Conservation (phyloP, 192 early-diverging fungal genomes). For the Fimicolochytrium jonesii region DNA sequence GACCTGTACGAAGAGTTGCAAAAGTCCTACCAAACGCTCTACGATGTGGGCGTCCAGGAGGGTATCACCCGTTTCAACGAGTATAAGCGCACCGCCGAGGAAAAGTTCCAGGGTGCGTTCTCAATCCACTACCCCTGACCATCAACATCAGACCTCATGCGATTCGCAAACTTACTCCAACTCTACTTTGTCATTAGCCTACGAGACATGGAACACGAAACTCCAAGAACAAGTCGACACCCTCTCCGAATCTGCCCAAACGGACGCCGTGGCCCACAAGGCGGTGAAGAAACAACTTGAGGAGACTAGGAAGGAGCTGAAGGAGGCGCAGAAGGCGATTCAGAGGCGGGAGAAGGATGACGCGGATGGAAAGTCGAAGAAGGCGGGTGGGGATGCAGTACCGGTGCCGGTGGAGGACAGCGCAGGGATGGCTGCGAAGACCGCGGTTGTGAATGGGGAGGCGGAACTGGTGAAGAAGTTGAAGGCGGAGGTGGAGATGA, state of each 20-base stretch:
- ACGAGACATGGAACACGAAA: too few species aligned
- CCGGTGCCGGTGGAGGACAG: background rate
- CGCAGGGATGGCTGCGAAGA: background rate
- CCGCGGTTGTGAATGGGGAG: background rate
- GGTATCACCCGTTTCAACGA: too few species aligned
- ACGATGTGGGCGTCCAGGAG: too few species aligned
- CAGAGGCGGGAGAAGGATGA: background rate
- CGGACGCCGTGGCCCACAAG: background rate
- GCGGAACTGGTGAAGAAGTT: background rate
- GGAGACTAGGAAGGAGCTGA: background rate
- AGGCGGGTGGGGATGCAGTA: background rate
- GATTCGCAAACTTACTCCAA: too few species aligned
- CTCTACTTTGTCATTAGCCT: too few species aligned
- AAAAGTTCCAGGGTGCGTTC: too few species aligned
- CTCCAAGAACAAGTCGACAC: slow-evolving; percentile 4
- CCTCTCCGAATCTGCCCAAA: background rate
- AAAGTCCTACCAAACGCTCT: too few species aligned
- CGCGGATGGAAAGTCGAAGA: background rate
- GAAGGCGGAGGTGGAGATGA: background rate
- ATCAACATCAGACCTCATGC: too few species aligned
- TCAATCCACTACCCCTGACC: too few species aligned
- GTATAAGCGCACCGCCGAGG: too few species aligned
- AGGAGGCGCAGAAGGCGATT: background rate
- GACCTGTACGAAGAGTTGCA: too few species aligned
- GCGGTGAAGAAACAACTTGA: background rate